Evolutionary conservation across 495 filamentous ascomycete genomes (phyloP), one percentile per base, ranked within the genome.

Genomic region (Lasiosphaeris hirsuta): DNA sequence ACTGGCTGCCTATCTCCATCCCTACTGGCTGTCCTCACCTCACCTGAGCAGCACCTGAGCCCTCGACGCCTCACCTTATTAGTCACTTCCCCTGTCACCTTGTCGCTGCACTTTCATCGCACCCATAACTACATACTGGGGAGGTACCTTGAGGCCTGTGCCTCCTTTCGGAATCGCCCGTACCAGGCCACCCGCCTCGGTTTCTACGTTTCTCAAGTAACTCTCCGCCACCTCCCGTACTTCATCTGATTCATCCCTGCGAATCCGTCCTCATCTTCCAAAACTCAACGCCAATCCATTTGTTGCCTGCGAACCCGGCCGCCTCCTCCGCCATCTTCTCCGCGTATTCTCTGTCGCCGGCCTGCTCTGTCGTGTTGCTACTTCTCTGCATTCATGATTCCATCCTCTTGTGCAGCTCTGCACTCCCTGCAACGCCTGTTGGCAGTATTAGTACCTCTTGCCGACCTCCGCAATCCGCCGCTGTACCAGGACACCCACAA

Each of bases 361-460:
- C 23, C 37, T 36, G 41, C 38, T 33, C 41, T 40, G 47, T 54
- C 33, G 42, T 34, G 23, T 30, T 33, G 14, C 14, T 51, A 13
- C 36, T 39, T 18, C 36, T 38, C 41, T 57, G 36, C 45, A 57
- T 63, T 59, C 51, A 68, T 68, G 63, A 59, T 63, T 42, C 52
- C 60, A 59, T 54, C 65, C 39, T 57, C 33, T 30, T 54, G 43
- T 53, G 58, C 60, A 39, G 55, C 60, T 66, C 65, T 63, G 65
- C 60, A 60, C 58, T 48, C 58, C 60, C 65, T 63, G 65, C 60
- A 60, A 56, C 50, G 58, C 60, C 53, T 38, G 53, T 55, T 41
- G 56, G 46, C 45, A 47, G 18, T 34, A 10, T 13, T 35, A 51
- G 19, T 10, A 55, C 17, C 35, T 43, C n/a, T 46, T 33, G 42